Percentiles rank a stretch among this genome's conserved stretches.
These are phyloP conservation scores for Corylus heterophylla DNA, from an alignment of 306 rosid genomes.

Conservation along the genomic window DNA sequence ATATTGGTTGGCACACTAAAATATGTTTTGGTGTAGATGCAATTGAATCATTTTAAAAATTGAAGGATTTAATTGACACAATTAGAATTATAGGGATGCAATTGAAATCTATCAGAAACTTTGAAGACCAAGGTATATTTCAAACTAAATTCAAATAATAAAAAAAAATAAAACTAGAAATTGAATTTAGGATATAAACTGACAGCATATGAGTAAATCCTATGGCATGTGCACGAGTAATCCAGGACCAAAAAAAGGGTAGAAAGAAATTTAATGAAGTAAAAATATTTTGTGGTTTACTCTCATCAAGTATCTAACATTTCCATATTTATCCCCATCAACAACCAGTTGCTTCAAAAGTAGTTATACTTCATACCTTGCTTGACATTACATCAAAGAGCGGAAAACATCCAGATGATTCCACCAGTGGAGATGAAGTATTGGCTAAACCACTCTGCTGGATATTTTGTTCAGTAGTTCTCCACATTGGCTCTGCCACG, in stretches of 20 bases:
- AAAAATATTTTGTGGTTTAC: not conserved
- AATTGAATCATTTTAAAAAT: too few species aligned
- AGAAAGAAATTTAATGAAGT: not conserved
- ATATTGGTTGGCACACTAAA: not conserved
- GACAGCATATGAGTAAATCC: not conserved
- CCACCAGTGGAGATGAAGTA: slow-evolving; percentile 26
- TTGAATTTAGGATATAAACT: not conserved
- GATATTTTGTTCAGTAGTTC: slow-evolving; percentile 26
- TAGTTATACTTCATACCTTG: slow-evolving; percentile 28
- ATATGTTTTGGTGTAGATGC: not conserved
- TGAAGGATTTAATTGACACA: not conserved
- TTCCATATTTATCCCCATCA: not conserved
- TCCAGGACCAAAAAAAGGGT: not conserved
- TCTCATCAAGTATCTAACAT: not conserved
- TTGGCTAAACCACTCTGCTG: slow-evolving; percentile 25
- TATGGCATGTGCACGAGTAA: not conserved
- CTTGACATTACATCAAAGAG: slow-evolving; percentile 19
- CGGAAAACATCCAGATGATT: slow-evolving; percentile 21
- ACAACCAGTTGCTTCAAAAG: not conserved
- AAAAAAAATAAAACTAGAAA: not conserved
- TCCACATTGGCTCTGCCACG: slow-evolving; percentile 26
- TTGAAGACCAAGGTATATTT: not conserved
- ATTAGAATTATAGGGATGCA: not conserved
- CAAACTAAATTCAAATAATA: not conserved
- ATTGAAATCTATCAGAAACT: not conserved